Evolutionary conservation across 441 rosid genomes (phyloP), one percentile per base, ranked within the genome.

Genomic region (Adansonia gregorii): DNA sequence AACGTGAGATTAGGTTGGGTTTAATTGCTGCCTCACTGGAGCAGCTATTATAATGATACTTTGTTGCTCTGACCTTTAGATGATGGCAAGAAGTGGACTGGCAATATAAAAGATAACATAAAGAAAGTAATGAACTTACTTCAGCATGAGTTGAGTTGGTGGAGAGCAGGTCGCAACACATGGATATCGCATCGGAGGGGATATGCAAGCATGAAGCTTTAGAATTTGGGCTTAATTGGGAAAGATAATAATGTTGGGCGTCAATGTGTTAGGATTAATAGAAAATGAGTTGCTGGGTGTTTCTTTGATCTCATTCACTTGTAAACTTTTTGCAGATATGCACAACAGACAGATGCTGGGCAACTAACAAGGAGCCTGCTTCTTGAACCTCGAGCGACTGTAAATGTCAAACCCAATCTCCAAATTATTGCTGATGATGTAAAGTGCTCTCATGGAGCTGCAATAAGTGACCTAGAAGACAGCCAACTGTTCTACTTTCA

Each of bases 391-490:
- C 93, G 91, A 22, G 97, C 95, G 4, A 92, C 97, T 0, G 94
- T 91, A 66, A 95, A 92, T 79, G 79, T 95, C n/a, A 95, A 95
- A 81, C 99, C 98, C 66, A 95, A 95, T 77, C 93, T 92, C 73
- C 97, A 95, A 70, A 70, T 91, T 49, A 87, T 95, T 67, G 97
- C 97, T 0, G 92, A 95, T 9, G 94, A 92, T 54, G 98, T 95
- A 6, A 95, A 92, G 82, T 95, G 97, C 85, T 92, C 98, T 14
- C 98, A 95, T 12, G 99, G 99, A 79, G 98, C 97, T 83, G 99
- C 99, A 0, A 91, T 92, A 66, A 92, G 98, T 15, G 99, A 93
- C 82, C 88, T 95, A 0, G 99, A 95, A 82, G 95, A 92, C 61
- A 85, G 90, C 83, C 98, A 93, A 43, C 88, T 95, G 39, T 95